Base-by-base conservation (phyloP, 192 early-diverging fungal species). In the Coemansia sp. region DNA sequence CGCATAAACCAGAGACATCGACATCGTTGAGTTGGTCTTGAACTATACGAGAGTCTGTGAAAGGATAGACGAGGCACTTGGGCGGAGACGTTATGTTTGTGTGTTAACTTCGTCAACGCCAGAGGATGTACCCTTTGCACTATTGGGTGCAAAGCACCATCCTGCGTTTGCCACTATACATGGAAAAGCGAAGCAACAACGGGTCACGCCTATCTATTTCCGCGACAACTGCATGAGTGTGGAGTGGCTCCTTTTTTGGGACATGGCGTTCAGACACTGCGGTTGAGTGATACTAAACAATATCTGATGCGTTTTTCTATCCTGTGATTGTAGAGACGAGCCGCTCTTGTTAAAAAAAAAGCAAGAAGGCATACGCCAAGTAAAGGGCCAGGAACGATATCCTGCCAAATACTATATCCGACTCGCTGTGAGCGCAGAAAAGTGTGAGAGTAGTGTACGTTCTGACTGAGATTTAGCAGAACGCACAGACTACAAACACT, bases 241-340 rank as follows among this genome's bases (percentile, higher is more conserved):
- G 38, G 38, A 44, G 38, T 44, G 14, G 38, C 14, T 38, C 58
- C 16, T 34, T 30, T 41, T 41, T 58, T 31, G 4, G 32, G 16
- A 5, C 32, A 56, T 56, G 54, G 18, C 7, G n/a, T 3, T 56
- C 27, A 32, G 54, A 18, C 5, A 56, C 26, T 5, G 31, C 26
- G 23, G 32, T 30, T 21, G 32, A 56, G 21, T 44, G 38, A 44
- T 44, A 44, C 38, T 44, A 9, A 44, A n/a, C 23, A 53, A 19
- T 26, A 28, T 31, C 64, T 28, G 24, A 41, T 28, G 6, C 24
- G 32, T 49, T 47, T 34, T 65, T 60, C 7, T 9, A 44, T 44
- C 16, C 2, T 44, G 7, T 44, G 38, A 44, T 44, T 73, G 59
- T 76, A 76, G 74, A 66, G 74, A 70, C 74, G 74, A 67, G 54